Evolutionary conservation across 192 early-diverging fungal genomes (phyloP).

Genomic region (Coemansia sp.): DNA sequence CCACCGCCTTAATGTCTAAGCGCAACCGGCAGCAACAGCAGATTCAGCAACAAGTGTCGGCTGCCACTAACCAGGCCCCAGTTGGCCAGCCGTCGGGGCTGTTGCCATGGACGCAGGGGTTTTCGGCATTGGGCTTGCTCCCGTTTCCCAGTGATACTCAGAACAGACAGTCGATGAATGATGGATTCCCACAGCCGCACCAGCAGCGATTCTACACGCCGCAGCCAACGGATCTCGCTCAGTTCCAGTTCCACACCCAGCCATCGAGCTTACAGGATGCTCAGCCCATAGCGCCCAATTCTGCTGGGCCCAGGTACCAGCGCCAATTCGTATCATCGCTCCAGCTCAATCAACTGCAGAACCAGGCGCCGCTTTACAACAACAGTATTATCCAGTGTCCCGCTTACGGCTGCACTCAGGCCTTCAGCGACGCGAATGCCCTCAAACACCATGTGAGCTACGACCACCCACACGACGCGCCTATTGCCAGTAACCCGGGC

Average conservation of each 20-base stretch:
- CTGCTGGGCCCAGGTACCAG: slow-evolving; percentile 15
- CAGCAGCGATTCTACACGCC: slow-evolving; percentile 29
- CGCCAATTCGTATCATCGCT: slow-evolving; percentile 18
- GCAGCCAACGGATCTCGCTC: slow-evolving; percentile 41
- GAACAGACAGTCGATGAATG: slow-evolving; percentile 16
- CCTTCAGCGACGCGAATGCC: slow-evolving; percentile 44
- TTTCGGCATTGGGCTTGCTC: slow-evolving; percentile 30
- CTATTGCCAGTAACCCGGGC: slow-evolving; percentile 30
- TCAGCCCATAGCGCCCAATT: slow-evolving; percentile 13
- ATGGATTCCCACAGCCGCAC: slow-evolving; percentile 12
- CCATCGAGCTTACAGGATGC: slow-evolving; percentile 1
- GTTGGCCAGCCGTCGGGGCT: slow-evolving; percentile 7
- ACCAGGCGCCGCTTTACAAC: neutral
- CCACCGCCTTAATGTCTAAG: slow-evolving; percentile 36
- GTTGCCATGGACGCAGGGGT: slow-evolving; percentile 26
- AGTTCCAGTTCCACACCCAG: slow-evolving; percentile 30
- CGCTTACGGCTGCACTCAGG: slow-evolving; percentile 17
- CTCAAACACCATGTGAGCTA: slow-evolving; percentile 45
- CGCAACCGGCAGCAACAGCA: slow-evolving; percentile 16
- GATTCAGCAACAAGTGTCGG: slow-evolving; percentile 13
- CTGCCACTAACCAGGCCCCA: neutral
- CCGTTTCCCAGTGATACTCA: slow-evolving; percentile 2
- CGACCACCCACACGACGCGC: slow-evolving; percentile 31
- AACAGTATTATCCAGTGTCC: slow-evolving; percentile 32
- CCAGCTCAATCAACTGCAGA: slow-evolving; percentile 12